Base-by-base conservation (phyloP, 306 rosid genomes). In the Dicorynia guianensis region DNA sequence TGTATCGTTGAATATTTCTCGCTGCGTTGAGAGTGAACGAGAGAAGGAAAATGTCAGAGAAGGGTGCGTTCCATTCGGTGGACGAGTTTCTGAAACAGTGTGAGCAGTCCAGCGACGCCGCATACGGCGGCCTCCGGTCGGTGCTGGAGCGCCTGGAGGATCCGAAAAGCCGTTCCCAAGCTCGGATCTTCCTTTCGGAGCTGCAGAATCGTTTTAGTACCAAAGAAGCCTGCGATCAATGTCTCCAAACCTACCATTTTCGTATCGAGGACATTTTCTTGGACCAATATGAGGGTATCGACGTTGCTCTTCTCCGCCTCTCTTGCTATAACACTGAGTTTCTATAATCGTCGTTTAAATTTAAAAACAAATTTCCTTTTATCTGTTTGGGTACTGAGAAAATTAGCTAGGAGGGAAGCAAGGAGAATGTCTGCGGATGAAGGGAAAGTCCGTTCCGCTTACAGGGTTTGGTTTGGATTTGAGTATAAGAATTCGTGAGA, bases 201-300 rank as follows among this genome's bases (percentile, higher is more conserved):
- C 48, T 88, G 50, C 90, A 81, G 76, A 75, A 69, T 5, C 90
- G 88, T 15, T 85, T 88, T 35, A 71, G 80, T 40, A 47, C 92
- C 75, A 80, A 75, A 59, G 80, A 80, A 3, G 79, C 67, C 59
- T 63, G 83, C 67, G 85, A 83, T 57, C 80, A 77, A 0, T 88
- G 88, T 78, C 79, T 88, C 77, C 59, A 53, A 6, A 42, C 81
- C 30, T 85, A 77, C 67, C 90, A 85, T 68, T 88, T 88, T 19
- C 85, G 82, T 79, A 88, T 85, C 84, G 90, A 88, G n/a, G 93
- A 88, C 75, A 76, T 88, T 65, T 76, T 85, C 72, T 85, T 88
- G 58, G 88, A 85, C 58, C 90, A 83, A 63, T 83, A 69, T 56
- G 77, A 85, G 69, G 93, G 93, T 88, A 74, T 13, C 10, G 0